Evolutionary conservation across 192 early-diverging fungal species (phyloP).

Genomic region (Backusella tuberculispora): DNA sequence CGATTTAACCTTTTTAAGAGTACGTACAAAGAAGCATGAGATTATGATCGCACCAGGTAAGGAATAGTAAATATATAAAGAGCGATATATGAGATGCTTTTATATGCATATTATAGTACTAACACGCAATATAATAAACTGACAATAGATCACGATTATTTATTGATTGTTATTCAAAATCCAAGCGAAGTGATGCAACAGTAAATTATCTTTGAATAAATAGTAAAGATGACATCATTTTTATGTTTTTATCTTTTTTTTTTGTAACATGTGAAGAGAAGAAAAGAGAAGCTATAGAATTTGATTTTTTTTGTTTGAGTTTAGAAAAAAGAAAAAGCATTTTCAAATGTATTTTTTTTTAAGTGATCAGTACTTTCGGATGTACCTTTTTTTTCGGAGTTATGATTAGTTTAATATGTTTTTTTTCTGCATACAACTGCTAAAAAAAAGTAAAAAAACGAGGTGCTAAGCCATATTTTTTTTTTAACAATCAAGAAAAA

Average conservation of each 20-base stretch:
- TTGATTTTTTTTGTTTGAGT: too few species aligned
- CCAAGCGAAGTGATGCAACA: conserved; percentile 46
- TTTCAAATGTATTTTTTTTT: too few species aligned
- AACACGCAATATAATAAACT: background rate
- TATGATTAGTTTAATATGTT: too few species aligned
- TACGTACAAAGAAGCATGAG: conserved; percentile 94
- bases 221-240: background rate
- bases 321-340: too few species aligned
- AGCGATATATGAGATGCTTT: background rate
- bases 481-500: too few species aligned
- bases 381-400: too few species aligned
- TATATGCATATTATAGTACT: background rate
- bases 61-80: background rate
- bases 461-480: too few species aligned
- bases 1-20: conserved; percentile 91
- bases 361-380: too few species aligned
- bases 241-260: background rate
- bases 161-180: conserved; percentile 83
- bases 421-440: too few species aligned
- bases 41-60: conserved; percentile 94
- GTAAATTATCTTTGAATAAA: background rate
- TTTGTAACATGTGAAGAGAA: background rate
- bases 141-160: conserved; percentile 76
- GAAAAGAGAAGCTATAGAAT: background rate
- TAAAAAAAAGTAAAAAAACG: too few species aligned